Percentiles rank a stretch among this genome's conserved stretches.
phyloP scores from a whole-genome alignment of 2,329 filamentous ascomycete genomes.

The Colletotrichum horii region DNA sequence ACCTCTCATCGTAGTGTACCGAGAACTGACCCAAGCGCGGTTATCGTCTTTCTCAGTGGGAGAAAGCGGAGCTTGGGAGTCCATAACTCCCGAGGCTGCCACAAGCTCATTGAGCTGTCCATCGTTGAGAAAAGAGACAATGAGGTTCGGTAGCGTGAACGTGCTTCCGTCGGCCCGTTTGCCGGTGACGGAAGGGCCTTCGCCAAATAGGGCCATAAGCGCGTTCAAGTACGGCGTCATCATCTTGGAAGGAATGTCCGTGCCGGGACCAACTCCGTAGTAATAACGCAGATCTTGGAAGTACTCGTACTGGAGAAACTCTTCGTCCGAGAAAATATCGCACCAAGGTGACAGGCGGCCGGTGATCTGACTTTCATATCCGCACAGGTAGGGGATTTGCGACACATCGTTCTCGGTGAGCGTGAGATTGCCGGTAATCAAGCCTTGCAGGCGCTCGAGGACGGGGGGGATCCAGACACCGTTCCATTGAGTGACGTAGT shows the following conservation, averaged over 20 bases:
- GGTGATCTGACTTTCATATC: constrained; percentile 72
- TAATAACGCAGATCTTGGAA: constrained; percentile 72
- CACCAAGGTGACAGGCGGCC: constrained; percentile 68
- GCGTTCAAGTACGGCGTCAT: constrained; percentile 66
- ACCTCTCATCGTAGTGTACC: constrained; percentile 67
- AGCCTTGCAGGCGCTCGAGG: constrained; percentile 55
- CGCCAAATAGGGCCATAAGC: constrained; percentile 55
- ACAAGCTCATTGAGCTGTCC: constrained; percentile 69
- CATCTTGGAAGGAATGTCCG: constrained; percentile 57
- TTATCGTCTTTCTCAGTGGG: constrained; percentile 48
- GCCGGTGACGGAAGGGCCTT: constrained; percentile 56
- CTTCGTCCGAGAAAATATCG: constrained; percentile 63
- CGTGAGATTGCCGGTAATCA: constrained; percentile 59
- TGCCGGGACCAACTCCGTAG: constrained; percentile 66
- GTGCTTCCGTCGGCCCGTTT: constrained; percentile 47
- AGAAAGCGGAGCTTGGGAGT: constrained; percentile 56
- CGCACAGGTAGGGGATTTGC: constrained; percentile 72
- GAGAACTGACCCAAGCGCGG: constrained; percentile 59
- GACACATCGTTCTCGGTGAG: constrained; percentile 58
- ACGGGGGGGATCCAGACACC: constrained; percentile 58
- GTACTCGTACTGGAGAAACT: constrained; percentile 70
- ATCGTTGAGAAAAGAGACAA: constrained; percentile 69
- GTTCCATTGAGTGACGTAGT: constrained; percentile 52
- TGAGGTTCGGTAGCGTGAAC: constrained; percentile 59
- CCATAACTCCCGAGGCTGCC: constrained; percentile 65